A percentile compares a stretch with the other conserved stretches of the same genome.
Conservation (phyloP, 2,329 filamentous ascomycete genomes). For the Aspergillus japonicus region DNA sequence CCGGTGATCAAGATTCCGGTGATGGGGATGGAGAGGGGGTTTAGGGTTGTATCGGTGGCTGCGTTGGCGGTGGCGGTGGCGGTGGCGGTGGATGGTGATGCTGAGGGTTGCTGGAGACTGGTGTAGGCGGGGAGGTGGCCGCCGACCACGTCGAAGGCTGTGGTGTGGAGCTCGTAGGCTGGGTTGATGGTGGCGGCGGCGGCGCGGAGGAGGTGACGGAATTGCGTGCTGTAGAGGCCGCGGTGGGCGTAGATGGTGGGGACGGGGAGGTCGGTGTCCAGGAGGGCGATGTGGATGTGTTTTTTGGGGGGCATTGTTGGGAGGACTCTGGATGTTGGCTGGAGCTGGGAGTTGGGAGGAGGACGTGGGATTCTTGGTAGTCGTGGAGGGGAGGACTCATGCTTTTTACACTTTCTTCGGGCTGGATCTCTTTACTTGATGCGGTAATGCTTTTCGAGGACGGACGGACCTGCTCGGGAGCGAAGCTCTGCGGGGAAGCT, state of each 20-base stretch:
- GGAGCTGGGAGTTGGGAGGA: too few species aligned
- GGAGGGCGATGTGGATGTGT: conserved; percentile 35
- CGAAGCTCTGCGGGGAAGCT: not conserved
- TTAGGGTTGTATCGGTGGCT: not conserved
- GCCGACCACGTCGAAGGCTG: conserved; percentile 35
- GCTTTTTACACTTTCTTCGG: not conserved
- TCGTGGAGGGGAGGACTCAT: too few species aligned
- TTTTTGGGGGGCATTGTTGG: not conserved
- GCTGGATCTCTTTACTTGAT: not conserved
- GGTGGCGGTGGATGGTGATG: not conserved
- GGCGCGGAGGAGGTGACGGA: conserved; percentile 31
- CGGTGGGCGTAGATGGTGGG: conserved; percentile 31
- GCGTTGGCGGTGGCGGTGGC: not conserved
- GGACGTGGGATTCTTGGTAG: not conserved
- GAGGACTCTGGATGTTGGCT: not conserved
- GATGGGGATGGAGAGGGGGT: conserved; percentile 19
- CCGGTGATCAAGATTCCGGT: conserved; percentile 36
- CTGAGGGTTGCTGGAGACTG: conserved; percentile 11
- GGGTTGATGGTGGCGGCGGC: conserved; percentile 31
- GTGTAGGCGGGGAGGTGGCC: conserved; percentile 28
- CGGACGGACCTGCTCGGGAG: too few species aligned
- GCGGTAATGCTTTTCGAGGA: not conserved
- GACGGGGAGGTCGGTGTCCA: conserved; percentile 39
- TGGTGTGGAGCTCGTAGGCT: conserved; percentile 25
- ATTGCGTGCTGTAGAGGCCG: conserved; percentile 39